Base-by-base conservation (phyloP, 208 protist genomes). In the Vickermania ingenoplastis region DNA sequence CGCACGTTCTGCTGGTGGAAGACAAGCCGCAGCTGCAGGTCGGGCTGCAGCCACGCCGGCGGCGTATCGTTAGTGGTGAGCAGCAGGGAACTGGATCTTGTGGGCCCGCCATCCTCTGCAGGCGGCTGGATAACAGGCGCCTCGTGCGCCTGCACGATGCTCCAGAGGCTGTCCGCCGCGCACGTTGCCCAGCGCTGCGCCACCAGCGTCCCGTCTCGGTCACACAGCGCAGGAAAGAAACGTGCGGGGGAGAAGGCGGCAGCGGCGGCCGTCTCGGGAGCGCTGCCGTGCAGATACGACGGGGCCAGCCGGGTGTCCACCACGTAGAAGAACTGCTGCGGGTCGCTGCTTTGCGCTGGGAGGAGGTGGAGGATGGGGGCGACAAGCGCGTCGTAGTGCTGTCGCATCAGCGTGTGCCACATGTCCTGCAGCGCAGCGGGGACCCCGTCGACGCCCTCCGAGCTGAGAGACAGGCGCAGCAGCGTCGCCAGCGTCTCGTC, bases 351-450 rank as follows among this genome's bases (percentile, higher is more conserved):
- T 5, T 72, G 70, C 4, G 69, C 51, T 0, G 83, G 83, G 25
- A 87, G 71, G 27, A 81, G 53, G 1, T 53, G 61, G 57, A 79
- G 72, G 36, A 91, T 53, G 3, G 83, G 83, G n/a, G 60, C 71
- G 30, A 91, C 69, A n/a, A 87, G 56, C 45, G 65, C 67, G 45
- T 73, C 63, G 65, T 91, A 84, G 24, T 71, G 65, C 1, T 29
- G 48, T 52, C 56, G 61, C 77, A 84, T 83, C 29, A 85, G 67
- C 23, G 23, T 31, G 1, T 57, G 30, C 82, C 82, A 89, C 27
- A 66, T 64, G 14, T 24, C 25, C 3, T 69, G 68, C 53, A 66
- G 7, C 11, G 22, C 23, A 2, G 65, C 53, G 1, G 36, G 17
- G 36, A 45, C 36, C 36, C 36, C 36, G 17, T 45, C 36, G 36